Conservation (phyloP, 257 asterid genomes). For the Solanum etuberosum region DNA sequence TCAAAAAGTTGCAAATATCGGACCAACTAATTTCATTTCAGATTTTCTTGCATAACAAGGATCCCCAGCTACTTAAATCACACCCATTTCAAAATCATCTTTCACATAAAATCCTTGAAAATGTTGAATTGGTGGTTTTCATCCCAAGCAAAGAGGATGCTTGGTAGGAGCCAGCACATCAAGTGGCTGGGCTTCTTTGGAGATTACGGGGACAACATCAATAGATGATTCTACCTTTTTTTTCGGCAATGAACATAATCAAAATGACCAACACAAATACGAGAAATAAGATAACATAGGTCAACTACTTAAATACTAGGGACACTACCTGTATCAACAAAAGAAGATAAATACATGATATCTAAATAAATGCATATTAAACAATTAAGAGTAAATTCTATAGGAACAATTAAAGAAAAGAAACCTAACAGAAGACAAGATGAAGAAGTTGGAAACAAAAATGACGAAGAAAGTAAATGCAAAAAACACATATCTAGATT, state of each 20-base stretch:
- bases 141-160: background rate
- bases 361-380: too few species aligned
- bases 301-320: background rate
- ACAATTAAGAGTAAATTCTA: background rate
- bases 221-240: background rate
- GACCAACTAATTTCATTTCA: too few species aligned
- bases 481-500: background rate
- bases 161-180: background rate
- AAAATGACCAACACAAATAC: background rate
- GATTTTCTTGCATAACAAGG: too few species aligned
- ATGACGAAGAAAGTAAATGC: background rate
- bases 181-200: background rate
- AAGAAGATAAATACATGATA: too few species aligned
- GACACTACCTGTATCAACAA: background rate
- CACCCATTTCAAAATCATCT: too few species aligned
- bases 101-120: background rate
- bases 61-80: too few species aligned
- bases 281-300: too few species aligned
- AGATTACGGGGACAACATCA: background rate
- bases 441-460: background rate
- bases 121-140: background rate
- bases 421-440: background rate
- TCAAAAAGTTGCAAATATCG: too few species aligned
- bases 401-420: background rate
- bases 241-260: background rate